Percentiles rank a stretch among this genome's conserved stretches.
Evolutionary conservation across 345 rosid genomes (phyloP).

Genomic region (Salix exigua): DNA sequence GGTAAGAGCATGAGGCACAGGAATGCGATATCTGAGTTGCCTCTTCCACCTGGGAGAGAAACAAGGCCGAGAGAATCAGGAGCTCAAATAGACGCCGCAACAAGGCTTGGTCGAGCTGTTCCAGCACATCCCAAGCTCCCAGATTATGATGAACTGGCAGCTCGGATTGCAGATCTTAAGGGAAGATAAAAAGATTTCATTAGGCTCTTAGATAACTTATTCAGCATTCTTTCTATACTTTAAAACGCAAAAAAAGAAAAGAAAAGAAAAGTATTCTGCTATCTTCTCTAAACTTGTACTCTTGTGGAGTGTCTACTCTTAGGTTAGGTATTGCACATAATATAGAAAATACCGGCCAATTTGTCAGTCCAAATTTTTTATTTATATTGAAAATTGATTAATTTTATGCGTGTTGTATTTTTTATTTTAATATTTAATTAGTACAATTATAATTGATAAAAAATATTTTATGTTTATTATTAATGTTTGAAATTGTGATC

Average conservation of each 20-base stretch:
- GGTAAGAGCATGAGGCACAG: not conserved
- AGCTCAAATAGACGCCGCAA: not conserved
- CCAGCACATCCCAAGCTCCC: slow-evolving; percentile 57
- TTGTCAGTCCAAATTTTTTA: too few relatives aligned
- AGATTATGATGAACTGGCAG: slow-evolving; percentile 49
- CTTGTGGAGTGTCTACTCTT: not conserved
- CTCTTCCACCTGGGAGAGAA: slow-evolving; percentile 23
- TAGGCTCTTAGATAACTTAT: not conserved
- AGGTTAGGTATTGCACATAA: not conserved
- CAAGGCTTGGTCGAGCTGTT: slow-evolving; percentile 27
- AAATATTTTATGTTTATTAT: too few relatives aligned
- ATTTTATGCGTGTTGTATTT: too few relatives aligned
- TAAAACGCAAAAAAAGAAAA: not conserved
- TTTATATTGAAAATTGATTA: too few relatives aligned
- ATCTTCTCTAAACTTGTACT: not conserved
- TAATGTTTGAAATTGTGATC: too few relatives aligned
- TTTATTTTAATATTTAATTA: too few relatives aligned
- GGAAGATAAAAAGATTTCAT: slow-evolving; percentile 9
- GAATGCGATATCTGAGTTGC: slow-evolving; percentile 24
- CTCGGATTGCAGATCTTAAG: slow-evolving; percentile 41
- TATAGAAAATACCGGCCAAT: too few relatives aligned
- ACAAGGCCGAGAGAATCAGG: slow-evolving; percentile 11
- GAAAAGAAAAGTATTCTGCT: not conserved
- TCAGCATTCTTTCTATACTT: not conserved
- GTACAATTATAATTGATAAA: too few relatives aligned